Evolutionary conservation across 2,329 filamentous ascomycete species (phyloP).

Genomic region (Xylariaceae sp.): DNA sequence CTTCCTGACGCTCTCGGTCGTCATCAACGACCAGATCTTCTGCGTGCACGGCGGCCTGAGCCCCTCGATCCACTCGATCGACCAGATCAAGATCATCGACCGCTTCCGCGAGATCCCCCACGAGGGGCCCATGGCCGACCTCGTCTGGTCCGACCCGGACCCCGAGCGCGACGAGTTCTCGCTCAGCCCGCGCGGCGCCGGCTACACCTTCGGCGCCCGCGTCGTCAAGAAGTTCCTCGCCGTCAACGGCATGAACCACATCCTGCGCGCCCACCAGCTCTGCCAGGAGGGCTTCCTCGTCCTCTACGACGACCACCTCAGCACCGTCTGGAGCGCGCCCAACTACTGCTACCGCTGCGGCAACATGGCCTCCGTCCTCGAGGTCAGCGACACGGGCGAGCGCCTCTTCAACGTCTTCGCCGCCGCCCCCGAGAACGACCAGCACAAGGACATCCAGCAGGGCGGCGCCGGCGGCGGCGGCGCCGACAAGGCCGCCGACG

Average conservation of each 20-base stretch:
- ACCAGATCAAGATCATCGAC: constrained; percentile 99
- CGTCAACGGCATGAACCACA: constrained; percentile 96
- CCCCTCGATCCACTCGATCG: constrained; percentile 91
- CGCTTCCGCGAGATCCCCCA: constrained; percentile 97
- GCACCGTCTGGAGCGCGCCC: constrained; percentile 96
- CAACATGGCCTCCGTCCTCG: constrained; percentile 93
- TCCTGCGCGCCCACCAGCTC: constrained; percentile 93
- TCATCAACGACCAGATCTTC: constrained; percentile 98
- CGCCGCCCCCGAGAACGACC: constrained; percentile 90
- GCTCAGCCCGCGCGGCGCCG: constrained; percentile 83
- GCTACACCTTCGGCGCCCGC: constrained; percentile 95
- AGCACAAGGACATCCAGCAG: constrained; percentile 77
- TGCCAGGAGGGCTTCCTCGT: constrained; percentile 98
- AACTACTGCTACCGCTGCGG: constrained; percentile 95
- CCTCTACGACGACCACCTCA: constrained; percentile 87
- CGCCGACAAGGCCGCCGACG: constrained; percentile 61
- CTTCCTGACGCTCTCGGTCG: constrained; percentile 90
- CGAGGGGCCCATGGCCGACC: constrained; percentile 97
- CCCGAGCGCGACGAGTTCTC: constrained; percentile 97
- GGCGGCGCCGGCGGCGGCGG: too few relatives aligned
- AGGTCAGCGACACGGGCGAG: constrained; percentile 89
- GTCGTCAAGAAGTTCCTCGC: constrained; percentile 97
- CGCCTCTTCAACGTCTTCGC: constrained; percentile 97
- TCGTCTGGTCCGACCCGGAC: constrained; percentile 97
- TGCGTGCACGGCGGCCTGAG: constrained; percentile 91